Base-by-base conservation (phyloP, 306 rosid genomes). In the Leucaena leucocephala region DNA sequence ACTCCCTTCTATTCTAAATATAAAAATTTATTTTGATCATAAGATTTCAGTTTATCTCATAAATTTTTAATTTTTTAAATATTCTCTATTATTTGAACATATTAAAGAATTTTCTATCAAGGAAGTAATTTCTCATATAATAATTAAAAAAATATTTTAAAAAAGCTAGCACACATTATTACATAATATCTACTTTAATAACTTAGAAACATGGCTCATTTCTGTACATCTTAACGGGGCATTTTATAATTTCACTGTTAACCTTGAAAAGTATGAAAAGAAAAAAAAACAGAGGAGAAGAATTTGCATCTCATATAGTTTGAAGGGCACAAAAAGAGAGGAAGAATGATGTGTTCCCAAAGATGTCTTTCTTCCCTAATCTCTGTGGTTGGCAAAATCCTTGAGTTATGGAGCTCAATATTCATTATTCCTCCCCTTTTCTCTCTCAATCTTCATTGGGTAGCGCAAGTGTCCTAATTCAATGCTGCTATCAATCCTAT, bases 391-490 rank as follows among this genome's bases (percentile, higher is more conserved):
- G 65, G 52, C 44, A 22, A 72, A 52, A 72, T 52, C 48, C 64
- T 68, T 10, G 21, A 52, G 76, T 35, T 39, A 13, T 39, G 64
- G 33, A 54, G 63, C 16, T 72, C 15, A 46, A 27, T 27, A 1
- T 1, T 33, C 15, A 34, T 44, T 45, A 50, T 50, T 16, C 57
- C 39, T 13, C 17, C 55, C 22, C 40, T 42, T 44, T 59, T 45
- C 13, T 27, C 27, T 27, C 27, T 69, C 39, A 44, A 27, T 49
- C 27, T 72, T 72, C 40, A 52, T 35, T 35, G 76, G 63, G 27
- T n/a, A 17, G 33, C 35, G 45, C 13, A 54, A 52, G 52, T 22
- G 57, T 73, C 77, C 67, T 11, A 73, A 55, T 73, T 73, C 67
- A 38, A 73, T 54, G 76, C 1, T 50, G 19, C 13, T 39, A 38